These are phyloP conservation scores for Ehretia macrophylla DNA, from an alignment of 257 asterid genomes.

Conservation along the genomic window DNA sequence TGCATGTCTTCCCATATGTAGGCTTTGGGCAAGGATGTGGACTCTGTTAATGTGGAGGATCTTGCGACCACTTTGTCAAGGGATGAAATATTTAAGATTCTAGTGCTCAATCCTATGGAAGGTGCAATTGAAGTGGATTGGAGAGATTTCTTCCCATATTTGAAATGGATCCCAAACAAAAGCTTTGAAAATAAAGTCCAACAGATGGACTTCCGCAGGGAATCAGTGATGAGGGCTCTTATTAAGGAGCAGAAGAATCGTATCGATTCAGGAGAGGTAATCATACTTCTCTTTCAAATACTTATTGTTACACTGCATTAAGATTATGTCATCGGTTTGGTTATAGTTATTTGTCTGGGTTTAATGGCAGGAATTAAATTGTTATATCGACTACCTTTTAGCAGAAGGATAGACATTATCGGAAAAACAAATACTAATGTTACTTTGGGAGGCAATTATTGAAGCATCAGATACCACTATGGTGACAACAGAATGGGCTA, in stretches of 20 bases:
- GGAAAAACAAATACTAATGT: slow-evolving; percentile 61
- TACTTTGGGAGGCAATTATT: slow-evolving; percentile 79
- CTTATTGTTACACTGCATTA: not conserved
- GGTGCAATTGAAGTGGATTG: slow-evolving; percentile 95
- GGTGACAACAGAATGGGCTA: slow-evolving; percentile 84
- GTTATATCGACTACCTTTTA: slow-evolving; percentile 62
- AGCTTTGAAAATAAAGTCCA: slow-evolving; percentile 47
- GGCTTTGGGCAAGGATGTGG: slow-evolving; percentile 67
- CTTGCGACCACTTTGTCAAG: slow-evolving; percentile 48
- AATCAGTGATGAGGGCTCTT: slow-evolving; percentile 67
- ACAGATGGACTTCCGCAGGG: slow-evolving; percentile 37
- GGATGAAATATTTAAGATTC: slow-evolving; percentile 46
- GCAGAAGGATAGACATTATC: slow-evolving; percentile 56
- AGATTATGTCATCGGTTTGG: not conserved
- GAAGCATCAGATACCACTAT: slow-evolving; percentile 81
- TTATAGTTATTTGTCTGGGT: not conserved
- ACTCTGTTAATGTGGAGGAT: slow-evolving; percentile 56
- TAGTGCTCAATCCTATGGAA: slow-evolving; percentile 70
- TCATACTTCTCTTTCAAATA: not conserved
- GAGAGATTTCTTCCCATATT: slow-evolving; percentile 88
- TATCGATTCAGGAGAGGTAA: slow-evolving; percentile 64
- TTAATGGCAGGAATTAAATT: slow-evolving; percentile 45
- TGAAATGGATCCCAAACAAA: slow-evolving; percentile 81
- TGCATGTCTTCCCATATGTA: slow-evolving; percentile 13
- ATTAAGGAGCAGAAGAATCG: slow-evolving; percentile 50